Base-by-base conservation (phyloP, 2,329 filamentous ascomycete species). In the Paecilomyces variotii region DNA sequence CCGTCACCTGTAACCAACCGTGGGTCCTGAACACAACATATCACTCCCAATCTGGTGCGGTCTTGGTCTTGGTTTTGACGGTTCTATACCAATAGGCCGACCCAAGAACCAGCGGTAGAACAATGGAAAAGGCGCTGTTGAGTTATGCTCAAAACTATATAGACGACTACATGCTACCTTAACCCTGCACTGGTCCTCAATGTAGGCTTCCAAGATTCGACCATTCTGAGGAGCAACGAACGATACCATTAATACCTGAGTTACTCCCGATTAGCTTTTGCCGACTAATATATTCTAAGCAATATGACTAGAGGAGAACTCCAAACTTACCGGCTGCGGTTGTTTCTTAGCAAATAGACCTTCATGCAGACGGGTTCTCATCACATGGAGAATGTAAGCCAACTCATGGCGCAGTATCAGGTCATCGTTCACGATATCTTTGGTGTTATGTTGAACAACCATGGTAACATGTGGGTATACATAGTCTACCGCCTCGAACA, bases 41-140 rank as follows among this genome's bases (percentile, higher is more conserved):
- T n/a, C n/a, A n/a, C n/a, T n/a, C n/a, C n/a, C n/a, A n/a, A n/a
- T n/a, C n/a, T n/a, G n/a, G n/a, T n/a, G n/a, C 34, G 34, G 34
- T 39, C 14, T 10, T 1, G 34, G 34, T 39, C 34, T 39, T 39
- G 34, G 34, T 39, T 39, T 2, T 6, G 34, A 39, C 11, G 12
- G 34, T n/a, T n/a, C 34, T 3, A 39, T 12, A 39, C 34, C 34
- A 39, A 39, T 39, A 14, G 35, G 35, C 35, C 6, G 12, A n/a
- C 35, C 12, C 1, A 39, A 6, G 12, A 39, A n/a, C 35, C 35
- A 39, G 35, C 35, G 35, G n/a, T 39, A 39, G 5, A 39, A 39
- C 35, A 39, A 12, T 12, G 14, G 11, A 6, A 2, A 54, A 61
- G 60, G 67, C 66, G 35, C 12, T 66, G 34, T 65, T 67, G 53